Base-by-base conservation (phyloP, 352 stramenopile genomes). In the Blastocystis hominis region DNA sequence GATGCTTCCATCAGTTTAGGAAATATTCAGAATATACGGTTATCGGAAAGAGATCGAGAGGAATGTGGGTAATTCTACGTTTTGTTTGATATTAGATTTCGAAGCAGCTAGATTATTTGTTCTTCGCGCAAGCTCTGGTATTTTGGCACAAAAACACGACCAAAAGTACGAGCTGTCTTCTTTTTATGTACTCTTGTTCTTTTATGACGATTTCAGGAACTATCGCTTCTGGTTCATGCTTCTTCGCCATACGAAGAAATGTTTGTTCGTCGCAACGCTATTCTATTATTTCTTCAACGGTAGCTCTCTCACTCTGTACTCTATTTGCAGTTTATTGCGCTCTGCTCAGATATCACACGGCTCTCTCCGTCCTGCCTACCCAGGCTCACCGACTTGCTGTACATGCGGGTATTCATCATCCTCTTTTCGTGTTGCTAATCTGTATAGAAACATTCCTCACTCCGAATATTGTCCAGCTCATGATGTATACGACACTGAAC, bases 221-320 rank as follows among this genome's bases (percentile, higher is more conserved):
- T 87, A 1, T 87, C 77, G 5, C n/a, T 87, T 13, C 46, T 87
- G 15, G 77, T 87, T 40, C 42, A 87, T 42, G 24, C 44, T n/a
- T 54, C 77, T 13, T 76, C 62, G 38, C 46, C 44, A 4, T 87
- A 87, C n/a, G 77, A 87, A 50, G 77, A 87, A 38, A 44, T 63
- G 20, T 87, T 87, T 76, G 38, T 76, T 4, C 77, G 77, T 24
- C 7, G 53, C 3, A 87, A 87, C 47, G 77, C 77, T 1, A 42
- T 87, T 53, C 56, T 87, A n/a, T 55, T 38, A 17, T 87, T 87
- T 63, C 66, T 87, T 40, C 77, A 87, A 40, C 53, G 77, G 77
- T 87, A 0, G 47, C 42, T 46, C 40, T 56, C 24, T 3, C 13
- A 36, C 30, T 34, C 1, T 30, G 0, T 20, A n/a, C 0, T 77